Percentiles rank a stretch among this genome's conserved stretches.
phyloP scores from a whole-genome alignment of 306 rosid species.

The Nissolia schottii region DNA sequence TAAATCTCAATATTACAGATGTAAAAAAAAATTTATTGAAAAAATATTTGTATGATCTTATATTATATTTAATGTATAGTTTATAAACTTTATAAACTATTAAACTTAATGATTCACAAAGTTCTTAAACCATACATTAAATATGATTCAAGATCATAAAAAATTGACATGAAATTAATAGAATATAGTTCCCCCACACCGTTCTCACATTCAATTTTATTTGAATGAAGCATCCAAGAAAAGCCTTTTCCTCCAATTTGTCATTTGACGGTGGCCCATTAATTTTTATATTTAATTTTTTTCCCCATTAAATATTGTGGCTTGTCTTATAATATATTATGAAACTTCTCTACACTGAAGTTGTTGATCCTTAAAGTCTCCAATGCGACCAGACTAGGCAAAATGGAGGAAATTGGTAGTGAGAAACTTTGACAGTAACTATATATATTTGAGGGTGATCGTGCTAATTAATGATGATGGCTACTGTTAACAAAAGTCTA shows the following conservation, averaged over 20 bases:
- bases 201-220: not conserved
- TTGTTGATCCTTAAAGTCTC: conserved; percentile 1
- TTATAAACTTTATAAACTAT: too few species aligned
- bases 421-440: conserved; percentile 20
- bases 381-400: conserved; percentile 21
- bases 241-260: conserved; percentile 10
- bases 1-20: too few species aligned
- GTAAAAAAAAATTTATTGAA: too few species aligned
- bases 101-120: too few species aligned
- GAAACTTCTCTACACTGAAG: not conserved
- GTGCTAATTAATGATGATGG: conserved; percentile 19
- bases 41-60: too few species aligned
- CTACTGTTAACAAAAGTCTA: conserved; percentile 14
- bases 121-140: too few species aligned
- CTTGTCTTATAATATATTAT: not conserved
- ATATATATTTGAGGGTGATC: not conserved
- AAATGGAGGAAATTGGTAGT: conserved; percentile 9
- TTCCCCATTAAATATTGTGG: too few species aligned
- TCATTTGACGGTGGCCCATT: not conserved
- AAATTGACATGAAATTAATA: not conserved
- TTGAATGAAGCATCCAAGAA: conserved; percentile 19
- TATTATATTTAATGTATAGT: too few species aligned
- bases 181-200: conserved; percentile 4
- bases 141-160: too few species aligned
- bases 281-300: too few species aligned